Base-by-base conservation (phyloP, 306 rosid species). In the Sesbania bispinosa region DNA sequence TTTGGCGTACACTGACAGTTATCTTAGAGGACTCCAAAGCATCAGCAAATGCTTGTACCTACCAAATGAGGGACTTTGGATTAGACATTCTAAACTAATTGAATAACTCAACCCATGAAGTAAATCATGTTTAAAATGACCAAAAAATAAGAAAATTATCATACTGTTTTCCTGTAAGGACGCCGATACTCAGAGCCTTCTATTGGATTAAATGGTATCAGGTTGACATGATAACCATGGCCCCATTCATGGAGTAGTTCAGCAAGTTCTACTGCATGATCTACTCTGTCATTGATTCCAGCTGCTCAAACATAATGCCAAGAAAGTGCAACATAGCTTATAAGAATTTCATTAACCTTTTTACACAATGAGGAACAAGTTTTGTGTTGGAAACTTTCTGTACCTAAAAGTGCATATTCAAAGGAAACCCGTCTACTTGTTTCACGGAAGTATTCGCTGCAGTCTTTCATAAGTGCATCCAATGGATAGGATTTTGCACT, bases 401-500 rank as follows among this genome's bases (percentile, higher is more conserved):
- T n/a, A 90, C 98, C 98, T 94, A 94, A 83, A 58, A 94, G 97
- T 20, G 98, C 96, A 77, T 94, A 94, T 78, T 94, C 98, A 62
- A 94, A 84, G 70, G 98, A 84, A 76, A 94, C 87, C 13, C 98
- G 88, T 42, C 98, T 90, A 63, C 52, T 86, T 35, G 98, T 94
- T 82, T 90, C 82, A 7, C 16, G 63, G 78, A 86, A 84, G 77
- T 94, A 94, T 19, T 90, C 90, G 50, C 79, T 84, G 80, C 97
- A 90, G 78, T 94, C 98, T 35, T 73, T 60, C 98, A 94, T 88
- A 41, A 94, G 81, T 39, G 96, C 98, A 61, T 70, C 88, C 61
- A 94, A 76, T 58, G 98, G 98, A 46, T 94, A 94, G 35, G 98
- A 82, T 81, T 94, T 94, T 2, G 98, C 97, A 77, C 98, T 94